A percentile compares a stretch with the other conserved stretches of the same genome.
These are phyloP conservation scores for Beauveria rudraprayagi DNA, from an alignment of 2,329 filamentous ascomycete genomes.

Conservation along the genomic window DNA sequence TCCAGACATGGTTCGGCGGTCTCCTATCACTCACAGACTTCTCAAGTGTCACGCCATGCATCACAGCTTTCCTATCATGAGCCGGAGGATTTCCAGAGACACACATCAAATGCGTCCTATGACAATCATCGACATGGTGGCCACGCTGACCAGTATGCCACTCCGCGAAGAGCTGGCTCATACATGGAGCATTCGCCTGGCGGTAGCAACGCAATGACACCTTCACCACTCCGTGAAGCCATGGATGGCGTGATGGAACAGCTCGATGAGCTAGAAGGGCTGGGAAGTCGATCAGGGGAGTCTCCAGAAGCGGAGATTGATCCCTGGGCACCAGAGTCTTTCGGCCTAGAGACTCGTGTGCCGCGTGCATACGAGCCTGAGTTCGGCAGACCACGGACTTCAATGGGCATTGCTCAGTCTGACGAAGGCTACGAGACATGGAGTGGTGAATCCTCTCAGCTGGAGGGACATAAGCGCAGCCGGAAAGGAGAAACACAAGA, in stretches of 20 bases:
- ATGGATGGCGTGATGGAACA: conserved; percentile 99
- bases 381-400: conserved; percentile 53
- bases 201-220: conserved; percentile 58
- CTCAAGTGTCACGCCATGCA: conserved; percentile 10
- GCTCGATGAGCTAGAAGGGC: conserved; percentile 63
- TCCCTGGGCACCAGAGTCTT: conserved; percentile 88
- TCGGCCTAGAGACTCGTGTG: conserved; percentile 44
- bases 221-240: conserved; percentile 83
- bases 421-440: conserved; percentile 56
- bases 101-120: conserved; percentile 34
- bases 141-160: conserved; percentile 30
- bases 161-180: conserved; percentile 53
- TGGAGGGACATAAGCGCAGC: conserved; percentile 33
- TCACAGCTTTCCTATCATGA: conserved; percentile 7
- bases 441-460: conserved; percentile 45
- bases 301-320: conserved; percentile 52
- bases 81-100: conserved; percentile 23
- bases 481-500: conserved; percentile 41
- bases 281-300: conserved; percentile 46
- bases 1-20: conserved; percentile 28
- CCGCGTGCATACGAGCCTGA: conserved; percentile 21
- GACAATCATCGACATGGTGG: conserved; percentile 25
- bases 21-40: conserved; percentile 22
- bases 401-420: conserved; percentile 57
- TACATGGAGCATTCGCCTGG: conserved; percentile 57